Base-by-base conservation (phyloP, 2,329 filamentous ascomycete species). In the Cladosporium cucumerinum region DNA sequence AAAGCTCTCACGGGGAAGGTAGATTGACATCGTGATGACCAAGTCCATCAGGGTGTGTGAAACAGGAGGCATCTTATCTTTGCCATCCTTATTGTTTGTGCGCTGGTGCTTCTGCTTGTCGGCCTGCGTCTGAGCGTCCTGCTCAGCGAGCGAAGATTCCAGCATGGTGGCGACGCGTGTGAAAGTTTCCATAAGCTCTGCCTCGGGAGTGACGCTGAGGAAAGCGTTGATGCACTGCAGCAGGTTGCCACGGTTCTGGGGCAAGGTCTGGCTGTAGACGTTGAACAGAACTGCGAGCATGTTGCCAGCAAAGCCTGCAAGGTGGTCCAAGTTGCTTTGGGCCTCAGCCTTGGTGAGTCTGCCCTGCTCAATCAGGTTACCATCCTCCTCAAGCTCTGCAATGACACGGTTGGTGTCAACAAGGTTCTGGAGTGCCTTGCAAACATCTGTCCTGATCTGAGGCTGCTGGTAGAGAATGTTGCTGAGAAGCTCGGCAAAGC, bases 231-330 rank as follows among this genome's bases (percentile, higher is more conserved):
- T 95, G 67, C 93, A 97, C 76, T 94, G 91, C 36, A 99, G 82
- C 62, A 99, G 95, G 23, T 91, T 92, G 0, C 92, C 93, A 70
- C 95, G 86, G 73, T 92, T 95, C 74, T 97, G 92, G 2, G 95
- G 94, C 28, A 99, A 84, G 0, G 95, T 99, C 77, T 97, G 91
- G 69, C 91, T 97, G 80, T 99, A 99, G 52, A 99, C 94, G 75
- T 99, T 99, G 84, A 99, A 98, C n/a, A 99, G 82, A 0, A 98
- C 94, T 7, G 95, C 93, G 49, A 99, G 86, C 79, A 99, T 86
- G 72, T 98, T 98, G 66, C 89, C 89, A 1, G 94, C 85, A 74
- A 95, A 93, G 0, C 82, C 81, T 18, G 91, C 87, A 14, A 99
- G 82, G 75, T 96, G 89, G n/a, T 87, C 81, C 46, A 98, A 80